Conservation (phyloP, 176 grass and related monocot species). For the Carex kokanica region DNA sequence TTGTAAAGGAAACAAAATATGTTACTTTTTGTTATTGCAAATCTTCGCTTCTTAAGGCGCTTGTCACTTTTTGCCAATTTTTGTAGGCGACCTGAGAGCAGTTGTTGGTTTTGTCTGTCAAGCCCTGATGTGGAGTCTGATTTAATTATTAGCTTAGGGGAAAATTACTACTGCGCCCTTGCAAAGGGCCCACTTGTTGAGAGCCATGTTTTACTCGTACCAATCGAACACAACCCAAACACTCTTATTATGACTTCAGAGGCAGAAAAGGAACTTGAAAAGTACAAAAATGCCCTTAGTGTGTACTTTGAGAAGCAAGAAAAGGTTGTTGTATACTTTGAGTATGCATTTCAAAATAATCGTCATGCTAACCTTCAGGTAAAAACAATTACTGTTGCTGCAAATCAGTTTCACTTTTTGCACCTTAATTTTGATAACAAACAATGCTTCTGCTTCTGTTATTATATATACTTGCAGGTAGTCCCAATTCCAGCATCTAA, state of each 20-base stretch:
- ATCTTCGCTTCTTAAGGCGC: not conserved
- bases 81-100: slow-evolving; percentile 45
- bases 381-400: not conserved
- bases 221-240: slow-evolving; percentile 68
- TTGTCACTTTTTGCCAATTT: slow-evolving; percentile 19
- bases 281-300: slow-evolving; percentile 58
- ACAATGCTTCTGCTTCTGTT: slow-evolving; percentile 29
- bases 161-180: slow-evolving; percentile 86
- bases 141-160: slow-evolving; percentile 75
- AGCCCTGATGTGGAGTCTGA: slow-evolving; percentile 83
- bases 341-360: slow-evolving; percentile 66
- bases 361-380: slow-evolving; percentile 96
- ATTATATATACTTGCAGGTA: slow-evolving; percentile 35
- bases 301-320: slow-evolving; percentile 72
- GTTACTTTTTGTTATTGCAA: not conserved
- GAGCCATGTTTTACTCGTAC: slow-evolving; percentile 70
- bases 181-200: slow-evolving; percentile 88
- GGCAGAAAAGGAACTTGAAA: slow-evolving; percentile 65
- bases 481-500: slow-evolving; percentile 65
- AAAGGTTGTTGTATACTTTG: slow-evolving; percentile 58
- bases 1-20: not conserved
- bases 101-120: slow-evolving; percentile 97
- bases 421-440: slow-evolving; percentile 17
- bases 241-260: slow-evolving; percentile 62
- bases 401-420: slow-evolving; percentile 1